phyloP scores from a whole-genome alignment of 2,329 filamentous ascomycete genomes.

The Cercospora nicotianae region DNA sequence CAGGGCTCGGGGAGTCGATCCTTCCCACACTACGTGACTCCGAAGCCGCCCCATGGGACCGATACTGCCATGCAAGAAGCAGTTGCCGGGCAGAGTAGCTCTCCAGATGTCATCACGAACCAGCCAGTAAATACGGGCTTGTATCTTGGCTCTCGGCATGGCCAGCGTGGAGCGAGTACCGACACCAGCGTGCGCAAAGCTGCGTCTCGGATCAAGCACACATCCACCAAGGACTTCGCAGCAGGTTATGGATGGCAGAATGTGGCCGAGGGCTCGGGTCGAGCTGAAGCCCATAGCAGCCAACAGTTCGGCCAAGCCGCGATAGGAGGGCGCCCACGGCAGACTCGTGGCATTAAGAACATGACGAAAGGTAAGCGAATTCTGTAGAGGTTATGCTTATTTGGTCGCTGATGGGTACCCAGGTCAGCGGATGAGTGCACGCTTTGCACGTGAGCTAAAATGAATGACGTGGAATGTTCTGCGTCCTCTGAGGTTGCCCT shows the following conservation, averaged over 20 bases:
- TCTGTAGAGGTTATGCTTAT: background rate
- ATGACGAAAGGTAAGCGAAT: conserved; percentile 25
- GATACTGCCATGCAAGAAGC: background rate
- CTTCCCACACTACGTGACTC: conserved; percentile 13
- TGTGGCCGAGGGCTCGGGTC: background rate
- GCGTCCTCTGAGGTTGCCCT: background rate
- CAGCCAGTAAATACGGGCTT: conserved; percentile 16
- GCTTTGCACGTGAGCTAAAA: conserved; percentile 33
- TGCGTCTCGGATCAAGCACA: background rate
- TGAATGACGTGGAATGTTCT: background rate
- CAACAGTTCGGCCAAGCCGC: conserved; percentile 22
- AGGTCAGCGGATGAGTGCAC: conserved; percentile 28
- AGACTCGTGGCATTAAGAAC: conserved; percentile 20
- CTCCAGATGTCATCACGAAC: conserved; percentile 27
- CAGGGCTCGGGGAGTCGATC: background rate
- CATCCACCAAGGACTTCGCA: background rate
- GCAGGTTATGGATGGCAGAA: conserved; percentile 7
- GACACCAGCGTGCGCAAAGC: background rate
- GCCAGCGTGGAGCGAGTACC: background rate
- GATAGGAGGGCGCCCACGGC: conserved; percentile 18
- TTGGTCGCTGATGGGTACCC: conserved; percentile 3
- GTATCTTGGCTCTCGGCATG: background rate
- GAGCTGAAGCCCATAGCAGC: background rate
- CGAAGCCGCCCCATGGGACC: conserved; percentile 11
- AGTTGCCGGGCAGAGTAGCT: conserved; percentile 26